Evolutionary conservation across 306 rosid genomes (phyloP).

Genomic region (Dalbergia cochinchinensis): DNA sequence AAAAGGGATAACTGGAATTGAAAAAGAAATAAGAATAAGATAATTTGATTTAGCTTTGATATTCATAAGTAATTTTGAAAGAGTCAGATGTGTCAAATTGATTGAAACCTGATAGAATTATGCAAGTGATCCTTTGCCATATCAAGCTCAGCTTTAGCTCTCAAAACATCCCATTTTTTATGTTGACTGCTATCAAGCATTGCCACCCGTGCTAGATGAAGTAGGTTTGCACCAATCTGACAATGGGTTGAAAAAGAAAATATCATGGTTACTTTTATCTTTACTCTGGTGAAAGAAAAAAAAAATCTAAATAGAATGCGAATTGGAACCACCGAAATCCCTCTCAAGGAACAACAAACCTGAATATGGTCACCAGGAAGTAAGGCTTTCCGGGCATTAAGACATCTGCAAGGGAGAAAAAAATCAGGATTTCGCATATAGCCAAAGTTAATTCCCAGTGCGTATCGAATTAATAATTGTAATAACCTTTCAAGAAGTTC

Average conservation of each 20-base stretch:
- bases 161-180: conserved; percentile 53
- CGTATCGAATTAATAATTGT: conserved; percentile 17
- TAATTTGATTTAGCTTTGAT: background rate
- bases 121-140: conserved; percentile 62
- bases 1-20: conserved; percentile 28
- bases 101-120: conserved; percentile 70
- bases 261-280: background rate
- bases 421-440: conserved; percentile 21
- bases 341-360: conserved; percentile 56
- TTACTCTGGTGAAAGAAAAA: conserved; percentile 13
- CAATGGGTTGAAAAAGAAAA: conserved; percentile 38
- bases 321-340: conserved; percentile 25
- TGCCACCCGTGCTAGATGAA: conserved; percentile 74
- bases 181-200: conserved; percentile 60
- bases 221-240: conserved; percentile 85
- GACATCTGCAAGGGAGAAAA: conserved; percentile 62
- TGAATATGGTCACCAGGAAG: conserved; percentile 78
- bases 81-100: conserved; percentile 24
- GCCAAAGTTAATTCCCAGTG: conserved; percentile 21
- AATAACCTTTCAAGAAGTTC: conserved; percentile 88
- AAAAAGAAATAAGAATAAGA: background rate
- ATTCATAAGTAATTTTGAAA: conserved; percentile 31
- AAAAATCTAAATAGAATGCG: conserved; percentile 5
- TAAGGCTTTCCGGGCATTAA: conserved; percentile 67
- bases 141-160: conserved; percentile 65